Evolutionary conservation across 768 basidiomycete genomes (phyloP).

Genomic region (Suillus paluster): DNA sequence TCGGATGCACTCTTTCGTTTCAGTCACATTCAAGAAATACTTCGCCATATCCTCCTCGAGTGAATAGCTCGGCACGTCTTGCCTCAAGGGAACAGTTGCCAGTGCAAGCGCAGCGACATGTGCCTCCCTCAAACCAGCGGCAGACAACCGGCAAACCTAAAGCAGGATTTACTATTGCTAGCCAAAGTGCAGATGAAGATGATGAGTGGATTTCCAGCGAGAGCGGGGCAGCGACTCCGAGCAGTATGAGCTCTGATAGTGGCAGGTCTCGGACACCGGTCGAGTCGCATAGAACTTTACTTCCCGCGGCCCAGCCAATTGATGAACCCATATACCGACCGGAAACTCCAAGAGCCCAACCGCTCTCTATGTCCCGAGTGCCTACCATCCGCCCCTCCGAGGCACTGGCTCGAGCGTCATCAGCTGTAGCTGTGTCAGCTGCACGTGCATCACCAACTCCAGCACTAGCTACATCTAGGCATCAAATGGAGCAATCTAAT

Average conservation of each 20-base stretch:
- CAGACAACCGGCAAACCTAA: conserved; percentile 44
- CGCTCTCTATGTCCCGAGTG: conserved; percentile 37
- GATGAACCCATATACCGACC: conserved; percentile 26
- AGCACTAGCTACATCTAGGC: conserved; percentile 17
- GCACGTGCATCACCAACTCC: conserved; percentile 22
- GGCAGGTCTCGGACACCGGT: conserved; percentile 34
- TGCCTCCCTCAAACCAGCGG: conserved; percentile 29
- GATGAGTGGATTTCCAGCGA: conserved; percentile 83
- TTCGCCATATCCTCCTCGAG: conserved; percentile 27
- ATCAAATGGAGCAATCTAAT: conserved; percentile 15
- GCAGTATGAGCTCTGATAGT: conserved; percentile 50
- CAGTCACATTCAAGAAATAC: conserved; percentile 28
- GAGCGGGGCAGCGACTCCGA: conserved; percentile 74
- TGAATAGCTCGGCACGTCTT: conserved; percentile 32
- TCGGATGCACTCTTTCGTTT: conserved; percentile 7
- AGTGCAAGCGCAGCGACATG: conserved; percentile 33
- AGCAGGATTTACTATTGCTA: conserved; percentile 62
- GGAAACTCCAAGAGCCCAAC: conserved; percentile 37
- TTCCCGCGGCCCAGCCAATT: conserved; percentile 12
- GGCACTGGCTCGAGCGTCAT: conserved; percentile 17
- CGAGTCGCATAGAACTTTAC: conserved; percentile 24
- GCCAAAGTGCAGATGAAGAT: conserved; percentile 53
- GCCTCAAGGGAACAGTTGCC: conserved; percentile 38
- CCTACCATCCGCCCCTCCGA: conserved; percentile 37
- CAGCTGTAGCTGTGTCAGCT: conserved; percentile 11